phyloP scores from a whole-genome alignment of 306 rosid genomes.

The Prunus fruticosa region DNA sequence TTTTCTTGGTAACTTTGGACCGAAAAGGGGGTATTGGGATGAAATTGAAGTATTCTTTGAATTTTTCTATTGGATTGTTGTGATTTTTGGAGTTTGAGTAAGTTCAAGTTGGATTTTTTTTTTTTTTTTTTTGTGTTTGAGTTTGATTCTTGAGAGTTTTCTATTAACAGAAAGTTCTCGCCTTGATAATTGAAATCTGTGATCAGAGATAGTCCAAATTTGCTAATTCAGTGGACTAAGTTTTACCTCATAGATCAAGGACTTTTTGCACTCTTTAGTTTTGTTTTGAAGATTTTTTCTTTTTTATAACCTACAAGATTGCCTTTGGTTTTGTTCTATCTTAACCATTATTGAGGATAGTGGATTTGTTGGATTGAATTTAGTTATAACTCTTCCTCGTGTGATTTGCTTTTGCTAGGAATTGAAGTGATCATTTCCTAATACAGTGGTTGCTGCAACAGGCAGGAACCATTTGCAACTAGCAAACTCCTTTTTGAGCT shows the following conservation, averaged over 20 bases:
- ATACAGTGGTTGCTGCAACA: conserved; percentile 69
- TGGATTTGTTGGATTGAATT: conserved; percentile 35
- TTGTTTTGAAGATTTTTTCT: neutral
- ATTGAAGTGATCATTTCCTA: conserved; percentile 40
- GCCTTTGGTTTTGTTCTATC: neutral
- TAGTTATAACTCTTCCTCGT: conserved; percentile 17
- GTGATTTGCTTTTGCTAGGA: conserved; percentile 19
- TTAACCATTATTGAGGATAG: conserved; percentile 18
- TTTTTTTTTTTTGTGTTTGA: neutral
- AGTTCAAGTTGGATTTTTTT: neutral
- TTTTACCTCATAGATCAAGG: neutral
- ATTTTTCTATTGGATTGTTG: conserved; percentile 4
- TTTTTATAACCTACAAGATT: neutral
- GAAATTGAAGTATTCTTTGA: neutral
- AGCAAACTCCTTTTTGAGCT: conserved; percentile 2
- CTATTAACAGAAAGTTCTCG: neutral
- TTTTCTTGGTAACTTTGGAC: neutral
- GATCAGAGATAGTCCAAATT: conserved; percentile 8
- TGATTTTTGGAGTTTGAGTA: conserved; percentile 16
- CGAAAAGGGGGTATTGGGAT: neutral
- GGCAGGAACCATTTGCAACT: conserved; percentile 49
- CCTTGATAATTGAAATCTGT: conserved; percentile 29
- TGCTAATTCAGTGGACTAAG: conserved; percentile 2
- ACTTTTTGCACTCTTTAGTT: conserved; percentile 6
- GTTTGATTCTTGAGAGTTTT: neutral